These are phyloP conservation scores for Cronartium ribicola DNA, from an alignment of 1,284 basidiomycete species.

Conservation along the genomic window DNA sequence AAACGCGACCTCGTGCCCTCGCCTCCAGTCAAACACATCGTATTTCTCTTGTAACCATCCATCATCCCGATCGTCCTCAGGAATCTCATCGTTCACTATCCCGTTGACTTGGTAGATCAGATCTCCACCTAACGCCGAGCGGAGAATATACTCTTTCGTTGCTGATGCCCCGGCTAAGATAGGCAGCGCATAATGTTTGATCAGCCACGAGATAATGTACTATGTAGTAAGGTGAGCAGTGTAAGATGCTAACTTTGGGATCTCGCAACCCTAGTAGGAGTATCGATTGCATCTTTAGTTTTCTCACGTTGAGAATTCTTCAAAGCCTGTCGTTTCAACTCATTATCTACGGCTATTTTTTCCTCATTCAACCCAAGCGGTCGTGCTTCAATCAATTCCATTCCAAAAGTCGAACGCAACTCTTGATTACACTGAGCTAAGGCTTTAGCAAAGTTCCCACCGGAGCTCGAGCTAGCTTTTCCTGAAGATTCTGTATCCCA, in stretches of 20 bases:
- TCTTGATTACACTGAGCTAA: constrained; percentile 23
- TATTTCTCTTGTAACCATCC: constrained; percentile 6
- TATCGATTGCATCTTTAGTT: constrained; percentile 5
- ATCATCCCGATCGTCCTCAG: constrained; percentile 26
- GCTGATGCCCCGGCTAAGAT: not conserved
- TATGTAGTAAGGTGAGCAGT: not conserved
- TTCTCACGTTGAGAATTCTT: constrained; percentile 13
- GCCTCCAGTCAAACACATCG: constrained; percentile 35
- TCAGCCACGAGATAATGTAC: not conserved
- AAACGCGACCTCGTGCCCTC: constrained; percentile 33
- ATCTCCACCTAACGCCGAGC: constrained; percentile 19
- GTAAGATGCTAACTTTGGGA: constrained; percentile 9
- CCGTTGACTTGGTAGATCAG: constrained; percentile 17
- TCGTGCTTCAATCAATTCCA: constrained; percentile 39
- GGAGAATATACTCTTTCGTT: constrained; percentile 31
- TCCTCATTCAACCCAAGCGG: constrained; percentile 26
- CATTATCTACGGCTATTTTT: constrained; percentile 12
- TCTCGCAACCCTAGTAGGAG: constrained; percentile 10
- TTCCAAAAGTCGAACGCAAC: constrained; percentile 29
- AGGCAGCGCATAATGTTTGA: not conserved
- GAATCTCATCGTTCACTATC: constrained; percentile 37
- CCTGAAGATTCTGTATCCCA: not conserved
- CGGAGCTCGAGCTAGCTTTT: not conserved
- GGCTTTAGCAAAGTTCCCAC: constrained; percentile 25
- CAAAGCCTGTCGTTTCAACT: constrained; percentile 6